Conservation (phyloP, 2,329 filamentous ascomycete species). For the Canariomyces notabilis region DNA sequence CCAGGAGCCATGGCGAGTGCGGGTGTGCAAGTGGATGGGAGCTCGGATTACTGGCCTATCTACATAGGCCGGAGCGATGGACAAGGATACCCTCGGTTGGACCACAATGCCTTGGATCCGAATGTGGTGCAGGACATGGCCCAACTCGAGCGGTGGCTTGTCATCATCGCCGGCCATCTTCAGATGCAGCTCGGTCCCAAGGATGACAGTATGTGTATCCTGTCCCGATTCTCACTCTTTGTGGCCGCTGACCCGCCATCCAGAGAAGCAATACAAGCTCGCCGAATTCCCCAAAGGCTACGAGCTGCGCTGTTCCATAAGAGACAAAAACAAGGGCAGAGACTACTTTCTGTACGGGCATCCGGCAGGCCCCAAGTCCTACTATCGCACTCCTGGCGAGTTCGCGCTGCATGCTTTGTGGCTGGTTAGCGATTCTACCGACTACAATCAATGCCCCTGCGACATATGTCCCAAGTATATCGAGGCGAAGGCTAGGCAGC, state of each 20-base stretch:
- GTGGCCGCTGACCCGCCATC: neutral
- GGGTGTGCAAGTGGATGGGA: slow-evolving; percentile 11
- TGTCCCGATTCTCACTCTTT: neutral
- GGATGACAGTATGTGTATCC: slow-evolving; percentile 22
- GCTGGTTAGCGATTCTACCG: slow-evolving; percentile 44
- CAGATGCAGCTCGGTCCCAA: slow-evolving; percentile 19
- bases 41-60: slow-evolving; percentile 29
- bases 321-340: slow-evolving; percentile 36
- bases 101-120: slow-evolving; percentile 21
- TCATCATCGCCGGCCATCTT: slow-evolving; percentile 25
- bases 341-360: slow-evolving; percentile 48
- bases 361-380: slow-evolving; percentile 42
- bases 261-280: slow-evolving; percentile 25
- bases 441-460: slow-evolving; percentile 48
- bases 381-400: slow-evolving; percentile 48
- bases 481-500: slow-evolving; percentile 12
- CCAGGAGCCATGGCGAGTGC: slow-evolving; percentile 9
- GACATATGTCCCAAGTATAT: slow-evolving; percentile 38
- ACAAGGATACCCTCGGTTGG: slow-evolving; percentile 28
- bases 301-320: slow-evolving; percentile 28
- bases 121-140: slow-evolving; percentile 30
- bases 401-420: slow-evolving; percentile 49
- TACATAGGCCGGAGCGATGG: slow-evolving; percentile 43
- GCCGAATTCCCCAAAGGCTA: slow-evolving; percentile 24
- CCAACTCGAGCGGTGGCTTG: slow-evolving; percentile 25